Percentiles rank a stretch among this genome's conserved stretches.
Evolutionary conservation across 192 early-diverging fungal species (phyloP).

Genomic region (Allomyces arbusculus): DNA sequence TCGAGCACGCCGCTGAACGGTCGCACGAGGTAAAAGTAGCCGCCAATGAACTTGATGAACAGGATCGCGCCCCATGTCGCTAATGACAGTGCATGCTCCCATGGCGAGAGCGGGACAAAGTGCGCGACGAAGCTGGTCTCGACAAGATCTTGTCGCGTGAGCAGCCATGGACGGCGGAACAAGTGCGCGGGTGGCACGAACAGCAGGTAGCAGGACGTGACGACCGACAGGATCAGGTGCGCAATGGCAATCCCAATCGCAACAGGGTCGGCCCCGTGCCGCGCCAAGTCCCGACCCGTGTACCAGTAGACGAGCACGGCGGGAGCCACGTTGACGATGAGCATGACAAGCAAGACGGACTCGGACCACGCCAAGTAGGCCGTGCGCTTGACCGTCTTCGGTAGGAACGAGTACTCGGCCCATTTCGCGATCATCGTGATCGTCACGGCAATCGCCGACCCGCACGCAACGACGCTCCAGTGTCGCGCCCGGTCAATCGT

Average conservation of each 20-base stretch:
- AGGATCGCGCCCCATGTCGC: slow-evolving; percentile 51
- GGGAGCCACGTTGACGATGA: slow-evolving; percentile 41
- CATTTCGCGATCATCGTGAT: slow-evolving; percentile 11
- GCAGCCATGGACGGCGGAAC: slow-evolving; percentile 19
- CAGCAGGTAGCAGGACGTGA: slow-evolving; percentile 40
- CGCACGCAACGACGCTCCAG: neutral
- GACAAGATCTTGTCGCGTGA: slow-evolving; percentile 18
- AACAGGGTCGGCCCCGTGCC: slow-evolving; percentile 12
- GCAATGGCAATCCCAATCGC: slow-evolving; percentile 38
- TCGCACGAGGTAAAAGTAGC: slow-evolving; percentile 61
- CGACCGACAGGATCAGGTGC: slow-evolving; percentile 46
- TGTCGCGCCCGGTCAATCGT: slow-evolving; percentile 20
- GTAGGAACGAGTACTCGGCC: slow-evolving; percentile 6
- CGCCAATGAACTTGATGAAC: slow-evolving; percentile 54
- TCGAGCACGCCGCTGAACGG: slow-evolving; percentile 28
- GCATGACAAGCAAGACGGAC: slow-evolving; percentile 29
- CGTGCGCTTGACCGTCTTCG: slow-evolving; percentile 5
- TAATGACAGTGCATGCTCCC: slow-evolving; percentile 46
- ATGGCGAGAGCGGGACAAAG: slow-evolving; percentile 44
- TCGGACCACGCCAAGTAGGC: slow-evolving; percentile 23
- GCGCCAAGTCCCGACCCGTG: neutral
- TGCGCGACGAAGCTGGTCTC: slow-evolving; percentile 46
- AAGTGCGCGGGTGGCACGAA: slow-evolving; percentile 42
- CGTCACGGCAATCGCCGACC: slow-evolving; percentile 2
- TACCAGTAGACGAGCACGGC: slow-evolving; percentile 33